Base-by-base conservation (phyloP, 2,329 filamentous ascomycete species). In the Aspergillus transmontanensis region DNA sequence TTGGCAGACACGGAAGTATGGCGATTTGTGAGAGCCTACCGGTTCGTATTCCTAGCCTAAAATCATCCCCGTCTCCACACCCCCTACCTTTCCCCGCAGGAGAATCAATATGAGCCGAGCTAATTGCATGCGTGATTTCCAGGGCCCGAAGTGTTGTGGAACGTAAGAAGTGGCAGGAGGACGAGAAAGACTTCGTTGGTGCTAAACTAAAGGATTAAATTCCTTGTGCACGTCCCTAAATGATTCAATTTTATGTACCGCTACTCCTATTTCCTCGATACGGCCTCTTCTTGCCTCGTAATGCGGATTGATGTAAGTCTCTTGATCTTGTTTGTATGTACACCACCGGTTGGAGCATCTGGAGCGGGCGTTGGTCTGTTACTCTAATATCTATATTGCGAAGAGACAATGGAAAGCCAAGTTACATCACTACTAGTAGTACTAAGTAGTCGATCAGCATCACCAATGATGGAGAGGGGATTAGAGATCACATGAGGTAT, bases 1-100 rank as follows among this genome's bases (percentile, higher is more conserved):
- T 68, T 89, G 66, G 86, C 85, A 2, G 87, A 90, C 69, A 85
- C 86, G 3, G 87, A 90, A 73, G 82, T 84, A 10, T 90, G 87
- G 87, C 84, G 84, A 65, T 90, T 90, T 72, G 83, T 87, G 28
- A 79, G 86, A 60, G 87, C 87, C 6, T 89, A 81, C 69, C 81
- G 77, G 78, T 80, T 63, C 63, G 72, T 75, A 45, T 39, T 34
- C 46, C 34, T 21, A 41, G 28, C 19, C 9, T 32, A 34, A 12
- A 53, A 14, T 41, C 1, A 41, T 7, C 19, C 57, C 50, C n/a
- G 19, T 23, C 43, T 19, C 53, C 53, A 30, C 43, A n/a, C 23
- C n/a, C 34, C 21, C 36, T 39, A 26, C 23, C 14, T 34, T 51
- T 26, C 45, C 19, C 57, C 28, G 43, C 46, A 21, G 28, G 30